phyloP scores from a whole-genome alignment of 2,329 filamentous ascomycete species.

The Anthostomella pinea region DNA sequence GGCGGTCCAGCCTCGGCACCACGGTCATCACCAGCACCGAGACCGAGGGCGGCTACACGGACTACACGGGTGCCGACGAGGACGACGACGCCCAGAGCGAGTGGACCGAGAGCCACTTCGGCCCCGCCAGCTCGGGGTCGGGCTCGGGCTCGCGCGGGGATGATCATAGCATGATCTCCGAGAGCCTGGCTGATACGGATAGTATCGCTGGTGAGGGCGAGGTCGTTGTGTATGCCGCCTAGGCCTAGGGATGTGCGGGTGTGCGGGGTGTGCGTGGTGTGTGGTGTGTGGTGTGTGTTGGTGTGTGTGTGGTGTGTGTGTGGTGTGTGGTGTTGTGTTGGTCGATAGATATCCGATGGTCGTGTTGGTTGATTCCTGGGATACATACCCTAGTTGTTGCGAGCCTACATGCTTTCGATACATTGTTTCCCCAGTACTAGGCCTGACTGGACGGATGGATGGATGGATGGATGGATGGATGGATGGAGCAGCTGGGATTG shows the following conservation, averaged over 20 bases:
- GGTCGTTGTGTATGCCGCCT: slow-evolving; percentile 35
- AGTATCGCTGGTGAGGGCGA: slow-evolving; percentile 33
- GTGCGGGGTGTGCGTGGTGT: slow-evolving; percentile 7
- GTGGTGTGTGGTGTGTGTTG: neutral
- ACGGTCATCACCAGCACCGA: slow-evolving; percentile 41
- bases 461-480: slow-evolving; percentile 1
- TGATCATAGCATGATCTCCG: slow-evolving; percentile 25
- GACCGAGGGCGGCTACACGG: slow-evolving; percentile 12
- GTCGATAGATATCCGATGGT: too few relatives aligned
- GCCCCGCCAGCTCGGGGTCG: slow-evolving; percentile 20
- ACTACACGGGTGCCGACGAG: slow-evolving; percentile 16
- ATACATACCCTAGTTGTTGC: too few relatives aligned
- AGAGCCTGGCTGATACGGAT: slow-evolving; percentile 29
- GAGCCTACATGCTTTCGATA: too few relatives aligned
- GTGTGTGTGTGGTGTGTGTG: slow-evolving; percentile 6
- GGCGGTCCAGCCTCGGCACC: slow-evolving; percentile 47
- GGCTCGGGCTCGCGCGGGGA: slow-evolving; percentile 15
- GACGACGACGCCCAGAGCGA: slow-evolving; percentile 41
- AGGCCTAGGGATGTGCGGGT: slow-evolving; percentile 2
- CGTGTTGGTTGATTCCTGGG: too few relatives aligned
- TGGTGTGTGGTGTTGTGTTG: too few relatives aligned
- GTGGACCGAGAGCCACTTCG: slow-evolving; percentile 46
- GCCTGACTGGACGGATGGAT: slow-evolving; percentile 2
- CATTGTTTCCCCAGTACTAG: too few relatives aligned
- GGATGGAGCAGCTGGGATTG: neutral